Evolutionary conservation across 495 filamentous ascomycete genomes (phyloP).

Genomic region (Emericellopsis terricola): DNA sequence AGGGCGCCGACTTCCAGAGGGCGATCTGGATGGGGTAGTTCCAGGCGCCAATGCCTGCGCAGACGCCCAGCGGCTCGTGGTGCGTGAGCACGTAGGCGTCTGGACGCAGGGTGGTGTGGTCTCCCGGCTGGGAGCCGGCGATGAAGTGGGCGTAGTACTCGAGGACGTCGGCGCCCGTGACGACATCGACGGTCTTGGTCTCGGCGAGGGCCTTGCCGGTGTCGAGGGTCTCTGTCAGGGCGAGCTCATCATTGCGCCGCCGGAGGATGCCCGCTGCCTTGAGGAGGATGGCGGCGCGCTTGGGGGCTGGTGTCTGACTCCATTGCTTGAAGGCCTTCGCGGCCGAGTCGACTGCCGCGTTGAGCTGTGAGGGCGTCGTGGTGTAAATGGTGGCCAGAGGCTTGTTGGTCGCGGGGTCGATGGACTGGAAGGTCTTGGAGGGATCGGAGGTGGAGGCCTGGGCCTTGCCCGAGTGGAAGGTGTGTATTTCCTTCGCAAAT

Average conservation of each 20-base stretch:
- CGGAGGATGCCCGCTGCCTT: constrained; percentile 32
- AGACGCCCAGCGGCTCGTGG: constrained; percentile 58
- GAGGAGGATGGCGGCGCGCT: constrained; percentile 26
- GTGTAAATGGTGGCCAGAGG: constrained; percentile 44
- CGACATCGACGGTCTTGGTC: constrained; percentile 27
- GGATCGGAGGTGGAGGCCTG: constrained; percentile 37
- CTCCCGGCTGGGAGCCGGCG: constrained; percentile 33
- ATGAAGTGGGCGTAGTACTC: constrained; percentile 21
- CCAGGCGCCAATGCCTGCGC: constrained; percentile 67
- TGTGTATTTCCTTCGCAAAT: constrained; percentile 15
- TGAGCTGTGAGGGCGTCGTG: constrained; percentile 51
- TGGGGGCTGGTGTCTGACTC: constrained; percentile 25
- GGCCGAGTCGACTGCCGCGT: constrained; percentile 39
- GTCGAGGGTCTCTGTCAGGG: constrained; percentile 2
- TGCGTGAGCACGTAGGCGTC: constrained; percentile 60
- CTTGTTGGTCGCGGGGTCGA: constrained; percentile 48
- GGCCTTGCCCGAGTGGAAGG: constrained; percentile 49
- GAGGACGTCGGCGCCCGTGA: constrained; percentile 6
- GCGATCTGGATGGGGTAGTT: constrained; percentile 82
- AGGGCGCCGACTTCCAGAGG: constrained; percentile 71
- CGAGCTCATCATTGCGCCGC: constrained; percentile 16
- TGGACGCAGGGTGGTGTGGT: constrained; percentile 54
- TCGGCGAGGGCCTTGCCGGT: constrained; percentile 1
- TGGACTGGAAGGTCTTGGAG: constrained; percentile 36
- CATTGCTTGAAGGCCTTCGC: constrained; percentile 40